phyloP scores from a whole-genome alignment of 208 protist genomes.

The Acanthamoeba lenticulata region DNA sequence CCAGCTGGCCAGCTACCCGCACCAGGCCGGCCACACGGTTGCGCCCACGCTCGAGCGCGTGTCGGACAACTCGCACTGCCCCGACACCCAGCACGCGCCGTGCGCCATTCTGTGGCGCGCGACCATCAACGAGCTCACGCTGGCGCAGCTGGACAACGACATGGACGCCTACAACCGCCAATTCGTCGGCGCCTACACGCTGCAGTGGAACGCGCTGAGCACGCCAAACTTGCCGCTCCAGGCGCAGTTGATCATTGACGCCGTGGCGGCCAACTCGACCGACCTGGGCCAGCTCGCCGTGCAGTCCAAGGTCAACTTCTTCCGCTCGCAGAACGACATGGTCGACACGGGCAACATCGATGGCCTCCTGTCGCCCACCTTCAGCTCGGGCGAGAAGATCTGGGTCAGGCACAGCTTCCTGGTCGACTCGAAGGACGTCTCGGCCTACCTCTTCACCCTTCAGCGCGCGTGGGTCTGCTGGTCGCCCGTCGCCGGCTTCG shows the following conservation, averaged over 20 bases:
- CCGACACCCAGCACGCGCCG: neutral
- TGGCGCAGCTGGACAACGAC: too few species aligned
- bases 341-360: neutral
- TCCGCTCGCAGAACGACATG: neutral
- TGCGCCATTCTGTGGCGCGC: neutral
- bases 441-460: neutral
- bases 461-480: too few species aligned
- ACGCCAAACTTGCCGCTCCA: neutral
- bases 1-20: too few species aligned
- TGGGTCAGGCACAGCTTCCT: constrained; percentile 19
- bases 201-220: too few species aligned
- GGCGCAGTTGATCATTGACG: neutral
- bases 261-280: neutral
- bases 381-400: too few species aligned
- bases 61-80: neutral
- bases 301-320: too few species aligned
- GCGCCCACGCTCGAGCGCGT: neutral
- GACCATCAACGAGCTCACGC: too few species aligned
- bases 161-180: neutral
- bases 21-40: too few species aligned
- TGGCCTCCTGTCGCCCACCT: neutral
- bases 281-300: neutral
- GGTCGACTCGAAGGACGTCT: neutral
- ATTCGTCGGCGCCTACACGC: neutral
- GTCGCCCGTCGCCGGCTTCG: neutral